Conservation (phyloP, 2,329 filamentous ascomycete genomes). For the Exutisphaerella laricina region DNA sequence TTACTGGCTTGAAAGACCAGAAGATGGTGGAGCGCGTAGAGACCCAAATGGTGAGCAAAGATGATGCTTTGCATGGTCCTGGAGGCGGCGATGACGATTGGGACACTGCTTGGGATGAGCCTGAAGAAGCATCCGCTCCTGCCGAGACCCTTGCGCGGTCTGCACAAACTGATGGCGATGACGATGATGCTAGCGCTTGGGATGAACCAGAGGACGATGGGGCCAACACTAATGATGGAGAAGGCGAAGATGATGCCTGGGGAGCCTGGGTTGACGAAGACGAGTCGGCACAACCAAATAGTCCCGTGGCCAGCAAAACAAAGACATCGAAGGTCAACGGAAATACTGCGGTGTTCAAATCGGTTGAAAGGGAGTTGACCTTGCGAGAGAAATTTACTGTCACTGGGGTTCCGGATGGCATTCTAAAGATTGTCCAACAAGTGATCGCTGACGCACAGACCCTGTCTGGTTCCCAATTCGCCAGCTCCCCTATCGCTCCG, state of each 20-base stretch:
- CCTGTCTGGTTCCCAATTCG: constrained; percentile 49
- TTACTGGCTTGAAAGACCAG: constrained; percentile 59
- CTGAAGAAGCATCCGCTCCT: constrained; percentile 43
- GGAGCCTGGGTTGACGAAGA: constrained; percentile 76
- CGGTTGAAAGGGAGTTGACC: constrained; percentile 48
- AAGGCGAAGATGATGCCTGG: constrained; percentile 62
- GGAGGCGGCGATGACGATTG: constrained; percentile 55
- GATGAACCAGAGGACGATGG: constrained; percentile 37
- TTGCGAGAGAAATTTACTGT: constrained; percentile 82
- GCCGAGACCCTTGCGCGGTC: constrained; percentile 4
- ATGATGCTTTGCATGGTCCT: constrained; percentile 52
- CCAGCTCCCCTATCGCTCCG: constrained; percentile 54
- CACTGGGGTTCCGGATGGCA: constrained; percentile 76
- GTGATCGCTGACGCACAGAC: constrained; percentile 44
- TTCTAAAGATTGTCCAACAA: constrained; percentile 61
- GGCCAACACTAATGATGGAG: constrained; percentile 20
- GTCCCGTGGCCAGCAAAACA: constrained; percentile 16
- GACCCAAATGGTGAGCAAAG: constrained; percentile 68
- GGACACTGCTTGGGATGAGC: constrained; percentile 73
- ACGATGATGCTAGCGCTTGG: constrained; percentile 48
- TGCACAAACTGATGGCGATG: constrained; percentile 33
- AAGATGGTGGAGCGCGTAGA: constrained; percentile 77
- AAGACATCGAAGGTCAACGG: constrained; percentile 20
- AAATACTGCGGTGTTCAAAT: constrained; percentile 20
- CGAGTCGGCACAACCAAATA: constrained; percentile 32